phyloP scores from a whole-genome alignment of 768 basidiomycete species.

The Lepiota venenata region DNA sequence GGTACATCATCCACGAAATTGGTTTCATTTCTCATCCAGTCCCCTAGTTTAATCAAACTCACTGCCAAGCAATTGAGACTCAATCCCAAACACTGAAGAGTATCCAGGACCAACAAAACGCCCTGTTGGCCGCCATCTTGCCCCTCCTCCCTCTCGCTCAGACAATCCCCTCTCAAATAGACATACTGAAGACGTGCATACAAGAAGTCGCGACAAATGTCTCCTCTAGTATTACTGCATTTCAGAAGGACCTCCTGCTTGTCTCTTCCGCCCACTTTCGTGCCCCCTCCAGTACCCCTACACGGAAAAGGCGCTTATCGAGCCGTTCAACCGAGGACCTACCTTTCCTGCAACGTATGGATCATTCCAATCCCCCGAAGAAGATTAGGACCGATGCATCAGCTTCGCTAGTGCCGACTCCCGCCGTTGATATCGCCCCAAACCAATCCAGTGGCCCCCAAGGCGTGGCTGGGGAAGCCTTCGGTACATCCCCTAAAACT shows the following conservation, averaged over 20 bases:
- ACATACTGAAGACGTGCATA: conserved; percentile 20
- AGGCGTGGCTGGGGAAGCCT: no score
- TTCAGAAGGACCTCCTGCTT: not conserved
- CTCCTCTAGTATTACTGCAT: not conserved
- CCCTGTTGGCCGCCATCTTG: conserved; percentile 48
- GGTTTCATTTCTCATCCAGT: not conserved
- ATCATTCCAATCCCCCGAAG: not conserved
- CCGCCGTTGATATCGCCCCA: not conserved
- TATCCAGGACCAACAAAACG: conserved; percentile 60
- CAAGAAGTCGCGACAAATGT: not conserved
- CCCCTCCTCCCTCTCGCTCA: conserved; percentile 63
- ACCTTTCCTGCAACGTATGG: not conserved
- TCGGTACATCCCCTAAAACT: no score
- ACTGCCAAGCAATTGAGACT: conserved; percentile 44
- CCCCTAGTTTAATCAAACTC: conserved; percentile 43
- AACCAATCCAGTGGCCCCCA: not conserved
- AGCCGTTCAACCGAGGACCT: not conserved
- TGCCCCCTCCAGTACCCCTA: not conserved
- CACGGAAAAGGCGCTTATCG: conserved; percentile 6
- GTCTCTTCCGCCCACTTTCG: not conserved
- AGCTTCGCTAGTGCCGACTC: not conserved
- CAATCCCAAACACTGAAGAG: conserved; percentile 55
- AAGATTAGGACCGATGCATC: not conserved
- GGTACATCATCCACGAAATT: conserved; percentile 26
- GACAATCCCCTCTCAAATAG: conserved; percentile 54